phyloP scores from a whole-genome alignment of 129 eudicot genomes.

The Ambrosia trifida region DNA sequence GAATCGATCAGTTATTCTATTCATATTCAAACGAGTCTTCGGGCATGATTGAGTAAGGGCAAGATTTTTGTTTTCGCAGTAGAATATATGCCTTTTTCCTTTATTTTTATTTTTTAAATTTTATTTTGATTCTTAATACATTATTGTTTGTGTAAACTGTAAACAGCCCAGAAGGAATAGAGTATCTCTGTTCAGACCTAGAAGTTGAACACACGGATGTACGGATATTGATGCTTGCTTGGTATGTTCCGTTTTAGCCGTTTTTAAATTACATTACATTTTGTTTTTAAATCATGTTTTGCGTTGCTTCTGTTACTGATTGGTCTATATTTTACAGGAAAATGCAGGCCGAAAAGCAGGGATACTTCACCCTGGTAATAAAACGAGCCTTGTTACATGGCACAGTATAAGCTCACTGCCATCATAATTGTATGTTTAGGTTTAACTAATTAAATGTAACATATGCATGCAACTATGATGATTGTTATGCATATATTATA shows the following conservation, averaged over 20 bases:
- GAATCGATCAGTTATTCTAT: conserved; percentile 79
- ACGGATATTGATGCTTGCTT: conserved; percentile 92
- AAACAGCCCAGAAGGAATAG: conserved; percentile 93
- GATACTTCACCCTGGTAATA: conserved; percentile 87
- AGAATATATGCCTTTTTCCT: neutral
- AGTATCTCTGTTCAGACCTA: conserved; percentile 75
- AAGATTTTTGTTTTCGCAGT: neutral
- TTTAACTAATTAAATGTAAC: neutral
- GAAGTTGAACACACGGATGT: conserved; percentile 92
- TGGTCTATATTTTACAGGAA: conserved; percentile 55
- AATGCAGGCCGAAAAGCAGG: conserved; percentile 94
- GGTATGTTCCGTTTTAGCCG: conserved; percentile 48
- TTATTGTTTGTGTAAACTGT: conserved; percentile 23
- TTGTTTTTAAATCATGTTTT: neutral
- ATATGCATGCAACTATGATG: conserved; percentile 10
- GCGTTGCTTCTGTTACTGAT: conserved; percentile 11
- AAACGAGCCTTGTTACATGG: conserved; percentile 5
- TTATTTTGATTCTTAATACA: conserved; percentile 19
- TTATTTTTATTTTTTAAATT: neutral
- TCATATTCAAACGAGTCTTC: conserved; percentile 63
- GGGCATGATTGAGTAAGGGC: conserved; percentile 83
- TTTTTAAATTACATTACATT: neutral
- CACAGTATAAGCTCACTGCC: neutral
- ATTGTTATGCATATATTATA: conserved; percentile 11
- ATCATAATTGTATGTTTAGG: neutral